Conservation (phyloP, 768 basidiomycete genomes). For the Daedaleopsis sinensis region DNA sequence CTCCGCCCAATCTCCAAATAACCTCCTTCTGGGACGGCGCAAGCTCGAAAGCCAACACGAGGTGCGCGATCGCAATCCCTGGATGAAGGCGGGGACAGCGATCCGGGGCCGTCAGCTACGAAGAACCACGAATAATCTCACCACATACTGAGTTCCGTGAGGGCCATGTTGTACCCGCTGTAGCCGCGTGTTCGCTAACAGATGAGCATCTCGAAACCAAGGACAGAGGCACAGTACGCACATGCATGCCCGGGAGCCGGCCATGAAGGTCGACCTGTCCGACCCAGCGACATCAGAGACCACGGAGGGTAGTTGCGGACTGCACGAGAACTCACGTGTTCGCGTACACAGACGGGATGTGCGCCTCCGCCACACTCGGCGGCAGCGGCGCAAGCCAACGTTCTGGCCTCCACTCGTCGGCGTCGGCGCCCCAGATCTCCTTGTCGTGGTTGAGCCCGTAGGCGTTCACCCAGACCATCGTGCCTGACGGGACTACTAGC, state of each 20-base stretch:
- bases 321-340: constrained; percentile 1
- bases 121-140: too few species aligned
- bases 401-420: constrained; percentile 13
- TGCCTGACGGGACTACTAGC: constrained; percentile 3
- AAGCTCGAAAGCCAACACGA: constrained; percentile 7
- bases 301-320: background rate
- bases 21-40: constrained; percentile 10
- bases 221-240: background rate
- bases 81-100: background rate
- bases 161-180: constrained; percentile 14
- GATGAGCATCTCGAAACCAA: too few species aligned
- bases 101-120: background rate
- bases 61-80: constrained; percentile 8
- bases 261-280: constrained; percentile 12
- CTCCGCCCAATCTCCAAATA: constrained; percentile 15
- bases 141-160: constrained; percentile 7
- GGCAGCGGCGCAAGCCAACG: constrained; percentile 15
- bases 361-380: constrained; percentile 6
- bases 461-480: constrained; percentile 7
- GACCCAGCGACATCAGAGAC: too few species aligned
- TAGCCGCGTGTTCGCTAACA: too few species aligned
- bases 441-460: constrained; percentile 4
- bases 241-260: constrained; percentile 8
- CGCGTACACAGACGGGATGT: constrained; percentile 7
- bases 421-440: constrained; percentile 12